A percentile compares a stretch with the other conserved stretches of the same genome.
Evolutionary conservation across 345 rosid genomes (phyloP).

Genomic region (Lepidium africanum): DNA sequence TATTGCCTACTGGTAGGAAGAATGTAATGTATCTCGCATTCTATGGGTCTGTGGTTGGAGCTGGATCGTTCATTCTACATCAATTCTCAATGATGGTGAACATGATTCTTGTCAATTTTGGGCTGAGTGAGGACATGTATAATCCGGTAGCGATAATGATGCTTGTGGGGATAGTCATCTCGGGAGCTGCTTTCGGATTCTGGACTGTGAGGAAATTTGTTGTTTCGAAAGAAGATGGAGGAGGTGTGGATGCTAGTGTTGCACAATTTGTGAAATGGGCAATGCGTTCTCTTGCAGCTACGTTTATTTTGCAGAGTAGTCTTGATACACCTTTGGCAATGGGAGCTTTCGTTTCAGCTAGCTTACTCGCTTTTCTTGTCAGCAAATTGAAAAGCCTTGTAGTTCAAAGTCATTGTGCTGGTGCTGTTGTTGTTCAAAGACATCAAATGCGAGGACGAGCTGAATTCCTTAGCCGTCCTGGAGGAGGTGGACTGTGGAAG

Average conservation of each 20-base stretch:
- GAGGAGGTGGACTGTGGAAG: conserved; percentile 42
- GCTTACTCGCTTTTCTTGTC: conserved; percentile 35
- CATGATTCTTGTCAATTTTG: conserved; percentile 68
- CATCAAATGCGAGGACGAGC: conserved; percentile 37
- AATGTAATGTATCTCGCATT: conserved; percentile 53
- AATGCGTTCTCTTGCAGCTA: conserved; percentile 63
- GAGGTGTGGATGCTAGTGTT: conserved; percentile 68
- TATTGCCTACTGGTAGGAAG: conserved; percentile 70
- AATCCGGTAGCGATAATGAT: conserved; percentile 65
- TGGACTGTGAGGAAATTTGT: conserved; percentile 91
- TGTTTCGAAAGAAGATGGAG: conserved; percentile 74
- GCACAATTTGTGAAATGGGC: conserved; percentile 96
- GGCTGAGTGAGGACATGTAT: conserved; percentile 89
- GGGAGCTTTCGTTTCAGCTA: conserved; percentile 36
- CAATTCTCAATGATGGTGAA: conserved; percentile 71
- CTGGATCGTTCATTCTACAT: conserved; percentile 76
- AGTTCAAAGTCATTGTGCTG: conserved; percentile 3
- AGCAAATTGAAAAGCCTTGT: not conserved
- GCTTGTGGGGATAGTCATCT: conserved; percentile 54
- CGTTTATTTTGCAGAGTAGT: conserved; percentile 75
- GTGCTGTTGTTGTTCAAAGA: not conserved
- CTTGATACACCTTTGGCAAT: conserved; percentile 54
- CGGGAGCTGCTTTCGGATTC: conserved; percentile 93
- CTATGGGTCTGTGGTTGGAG: conserved; percentile 75
- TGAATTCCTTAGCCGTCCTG: conserved; percentile 58